A percentile compares a stretch with the other conserved stretches of the same genome.
phyloP scores from a whole-genome alignment of 106 monocot genomes.

The Alisma plantagoaquatica region DNA sequence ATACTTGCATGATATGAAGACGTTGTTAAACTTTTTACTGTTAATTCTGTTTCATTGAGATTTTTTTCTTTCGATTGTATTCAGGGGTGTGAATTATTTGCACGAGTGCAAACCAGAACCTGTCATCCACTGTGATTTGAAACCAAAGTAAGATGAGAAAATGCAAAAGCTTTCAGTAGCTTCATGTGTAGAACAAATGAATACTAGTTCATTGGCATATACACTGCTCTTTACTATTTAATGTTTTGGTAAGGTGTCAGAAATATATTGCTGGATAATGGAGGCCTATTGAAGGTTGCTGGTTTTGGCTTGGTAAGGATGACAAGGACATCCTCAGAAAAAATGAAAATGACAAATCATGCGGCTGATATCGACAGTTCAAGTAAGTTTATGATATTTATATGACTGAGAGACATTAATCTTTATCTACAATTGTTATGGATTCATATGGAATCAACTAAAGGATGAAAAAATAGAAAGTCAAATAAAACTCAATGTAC shows the following conservation, averaged over 20 bases:
- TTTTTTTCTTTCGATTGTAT: conserved; percentile 11
- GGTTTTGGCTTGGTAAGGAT: conserved; percentile 84
- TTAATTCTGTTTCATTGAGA: not conserved
- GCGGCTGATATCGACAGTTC: conserved; percentile 21
- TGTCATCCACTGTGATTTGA: conserved; percentile 61
- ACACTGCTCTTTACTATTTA: conserved; percentile 54
- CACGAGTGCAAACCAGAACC: conserved; percentile 81
- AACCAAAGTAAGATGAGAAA: conserved; percentile 62
- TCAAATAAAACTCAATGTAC: not conserved
- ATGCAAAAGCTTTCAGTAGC: conserved; percentile 6
- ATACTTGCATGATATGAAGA: too few relatives aligned
- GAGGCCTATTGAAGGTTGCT: conserved; percentile 67
- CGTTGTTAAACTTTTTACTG: not conserved
- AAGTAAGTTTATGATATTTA: conserved; percentile 35
- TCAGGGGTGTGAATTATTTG: conserved; percentile 84
- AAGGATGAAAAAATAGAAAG: not conserved
- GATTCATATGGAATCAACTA: not conserved
- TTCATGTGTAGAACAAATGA: not conserved
- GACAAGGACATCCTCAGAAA: conserved; percentile 58
- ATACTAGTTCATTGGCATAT: conserved; percentile 12
- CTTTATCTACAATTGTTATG: not conserved
- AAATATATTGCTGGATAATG: conserved; percentile 88
- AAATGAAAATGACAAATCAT: conserved; percentile 47
- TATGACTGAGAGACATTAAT: not conserved
- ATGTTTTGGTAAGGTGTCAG: conserved; percentile 88